Base-by-base conservation (phyloP, 371 early-diverging fungal genomes). In the Zychaea mexicana region DNA sequence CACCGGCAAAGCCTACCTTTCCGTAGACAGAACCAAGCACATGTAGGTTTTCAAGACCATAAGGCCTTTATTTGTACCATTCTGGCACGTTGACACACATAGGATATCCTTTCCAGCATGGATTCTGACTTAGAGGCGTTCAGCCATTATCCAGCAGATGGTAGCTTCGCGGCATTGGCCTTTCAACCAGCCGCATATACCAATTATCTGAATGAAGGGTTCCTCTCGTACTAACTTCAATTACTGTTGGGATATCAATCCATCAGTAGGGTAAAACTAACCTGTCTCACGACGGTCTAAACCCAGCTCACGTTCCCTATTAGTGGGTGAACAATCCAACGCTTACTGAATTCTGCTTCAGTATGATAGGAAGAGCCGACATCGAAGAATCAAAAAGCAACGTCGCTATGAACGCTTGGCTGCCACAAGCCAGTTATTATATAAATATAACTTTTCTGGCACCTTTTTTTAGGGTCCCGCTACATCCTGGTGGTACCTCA, bases 341-440 rank as follows among this genome's bases (percentile, higher is more conserved):
- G 77, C 84, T 86, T 85, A 73, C 73, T 67, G 83, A 85, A 74
- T 83, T 82, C 78, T 86, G 84, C 85, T 81, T 85, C 83, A 65
- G 76, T 72, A 85, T 83, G 83, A 85, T 86, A 85, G 82, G 86
- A 87, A 85, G 85, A 86, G 85, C 83, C 83, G 85, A 86, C 82
- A 85, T 85, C 78, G 80, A 86, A 85, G 84, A 79, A 84, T 86
- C 39, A 85, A 45, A 87, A 87, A 85, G 89, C 87, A 83, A 82
- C 82, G 83, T 87, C 79, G 82, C 86, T 87, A 81, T 81, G 85
- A 82, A 76, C 83, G 82, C 82, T 88, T 74, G 81, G 81, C 81
- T 83, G 85, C 85, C 84, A 86, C 85, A 86, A 84, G 84, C 84
- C 85, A 85, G 85, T 86, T 85, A 85, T 85, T 86, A 83, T 87